Conservation (phyloP, 257 asterid species). For the Agastache rugosa region DNA sequence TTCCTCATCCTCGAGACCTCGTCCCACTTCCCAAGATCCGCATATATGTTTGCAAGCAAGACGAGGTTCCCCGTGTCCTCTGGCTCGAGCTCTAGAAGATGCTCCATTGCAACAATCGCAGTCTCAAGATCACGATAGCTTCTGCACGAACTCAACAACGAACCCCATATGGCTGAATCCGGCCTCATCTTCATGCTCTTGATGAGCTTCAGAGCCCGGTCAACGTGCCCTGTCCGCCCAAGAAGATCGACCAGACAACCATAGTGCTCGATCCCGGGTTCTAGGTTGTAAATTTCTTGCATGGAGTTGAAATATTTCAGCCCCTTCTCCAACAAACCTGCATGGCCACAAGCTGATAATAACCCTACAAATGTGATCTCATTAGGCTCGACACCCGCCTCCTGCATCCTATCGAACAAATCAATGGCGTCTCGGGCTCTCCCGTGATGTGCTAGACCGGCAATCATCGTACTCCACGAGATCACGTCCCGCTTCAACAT, state of each 20-base stretch:
- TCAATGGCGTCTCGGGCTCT: conserved; percentile 65
- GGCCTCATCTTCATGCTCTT: conserved; percentile 65
- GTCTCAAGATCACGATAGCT: conserved; percentile 62
- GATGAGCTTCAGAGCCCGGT: conserved; percentile 58
- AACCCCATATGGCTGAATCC: conserved; percentile 83
- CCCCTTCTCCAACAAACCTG: conserved; percentile 69
- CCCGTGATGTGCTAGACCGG: conserved; percentile 81
- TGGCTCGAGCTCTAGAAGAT: conserved; percentile 65
- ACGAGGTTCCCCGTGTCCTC: conserved; percentile 72
- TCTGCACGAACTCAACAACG: conserved; percentile 76
- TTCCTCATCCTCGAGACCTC: conserved; percentile 73
- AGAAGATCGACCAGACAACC: conserved; percentile 80
- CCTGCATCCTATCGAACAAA: conserved; percentile 61
- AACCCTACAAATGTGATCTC: conserved; percentile 77
- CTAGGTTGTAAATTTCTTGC: conserved; percentile 48
- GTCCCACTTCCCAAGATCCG: conserved; percentile 80
- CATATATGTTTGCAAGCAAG: conserved; percentile 72
- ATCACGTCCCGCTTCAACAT: conserved; percentile 65
- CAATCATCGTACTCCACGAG: conserved; percentile 82
- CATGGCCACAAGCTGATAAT: conserved; percentile 81
- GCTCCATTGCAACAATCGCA: conserved; percentile 65
- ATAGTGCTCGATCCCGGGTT: conserved; percentile 74
- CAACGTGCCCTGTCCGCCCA: conserved; percentile 70
- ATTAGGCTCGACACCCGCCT: conserved; percentile 57
- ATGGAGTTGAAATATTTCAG: conserved; percentile 61